Base-by-base conservation (phyloP, 306 rosid species). In the Ochetophila trinervis region DNA sequence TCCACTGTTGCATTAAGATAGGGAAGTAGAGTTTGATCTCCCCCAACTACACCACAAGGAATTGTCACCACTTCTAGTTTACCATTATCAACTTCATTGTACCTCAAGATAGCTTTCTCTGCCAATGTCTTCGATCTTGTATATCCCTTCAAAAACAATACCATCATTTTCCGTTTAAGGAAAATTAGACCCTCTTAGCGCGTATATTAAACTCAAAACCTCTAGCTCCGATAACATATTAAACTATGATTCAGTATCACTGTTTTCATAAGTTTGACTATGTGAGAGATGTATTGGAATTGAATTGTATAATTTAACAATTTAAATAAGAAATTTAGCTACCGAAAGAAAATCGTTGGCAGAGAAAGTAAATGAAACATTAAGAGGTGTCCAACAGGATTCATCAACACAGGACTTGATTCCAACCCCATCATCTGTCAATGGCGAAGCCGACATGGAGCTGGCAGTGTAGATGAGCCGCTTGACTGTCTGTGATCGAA, bases 401-500 rank as follows among this genome's bases (percentile, higher is more conserved):
- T 86, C 85, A 49, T 83, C 88, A 8, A 83, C 27, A 65, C 17
- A 68, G 21, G 72, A 58, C 48, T 71, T 71, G 53, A 59, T 76
- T 34, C 62, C 67, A 58, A 8, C 60, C 4, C 66, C 88, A 15
- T 80, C 86, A 1, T 70, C 74, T n/a, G 19, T 64, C 1, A 74
- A 36, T 0, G 88, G 86, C 3, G 86, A 83, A 2, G 79, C 57
- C 9, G 85, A 40, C 44, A 35, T 59, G 34, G 0, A 68, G 7
- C 87, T 76, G 8, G 75, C 85, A 1, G 85, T 79, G 79, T 86
- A 86, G 48, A 83, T 86, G 18, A 86, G 65, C 0, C 84, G 76
- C 60, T 60, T 80, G 55, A 86, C 85, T 0, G 83, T 86, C 60
- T 57, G 63, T 0, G 78, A 66, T 18, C 67, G 62, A 1, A 74